Evolutionary conservation across 768 basidiomycete species (phyloP).

Genomic region (Calocera viscosa): DNA sequence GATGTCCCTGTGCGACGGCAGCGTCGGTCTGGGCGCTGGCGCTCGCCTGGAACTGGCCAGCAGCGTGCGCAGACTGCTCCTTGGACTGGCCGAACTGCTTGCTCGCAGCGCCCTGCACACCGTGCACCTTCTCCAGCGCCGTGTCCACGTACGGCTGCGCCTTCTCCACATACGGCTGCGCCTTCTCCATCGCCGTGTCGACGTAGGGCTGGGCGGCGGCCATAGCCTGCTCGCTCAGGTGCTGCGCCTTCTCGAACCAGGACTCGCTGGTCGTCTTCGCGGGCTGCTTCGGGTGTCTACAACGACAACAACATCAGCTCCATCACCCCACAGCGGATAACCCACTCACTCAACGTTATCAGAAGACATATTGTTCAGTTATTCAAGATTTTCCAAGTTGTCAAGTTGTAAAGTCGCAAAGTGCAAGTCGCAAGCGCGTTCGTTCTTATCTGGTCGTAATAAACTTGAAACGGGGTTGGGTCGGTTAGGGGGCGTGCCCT

Average conservation of each 20-base stretch:
- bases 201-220: conserved; percentile 5
- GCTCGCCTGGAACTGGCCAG: background rate
- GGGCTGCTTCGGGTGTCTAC: background rate
- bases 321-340: background rate
- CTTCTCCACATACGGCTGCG: background rate
- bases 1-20: background rate
- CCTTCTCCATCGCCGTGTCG: background rate
- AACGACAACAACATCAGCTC: background rate
- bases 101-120: background rate
- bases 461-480: too few species aligned
- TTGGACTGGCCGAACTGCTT: background rate
- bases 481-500: too few species aligned
- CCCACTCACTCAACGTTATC: background rate
- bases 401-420: too few species aligned
- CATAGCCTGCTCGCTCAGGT: background rate
- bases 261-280: background rate
- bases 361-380: background rate
- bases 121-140: background rate
- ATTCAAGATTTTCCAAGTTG: background rate
- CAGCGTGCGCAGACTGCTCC: background rate
- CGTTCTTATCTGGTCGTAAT: too few species aligned
- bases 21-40: background rate
- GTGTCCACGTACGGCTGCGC: background rate
- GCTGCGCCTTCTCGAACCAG: background rate
- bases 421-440: too few species aligned